Evolutionary conservation across 2,329 filamentous ascomycete genomes (phyloP), one percentile per base, ranked within the genome.

Genomic region (Diplocarpon rosae): DNA sequence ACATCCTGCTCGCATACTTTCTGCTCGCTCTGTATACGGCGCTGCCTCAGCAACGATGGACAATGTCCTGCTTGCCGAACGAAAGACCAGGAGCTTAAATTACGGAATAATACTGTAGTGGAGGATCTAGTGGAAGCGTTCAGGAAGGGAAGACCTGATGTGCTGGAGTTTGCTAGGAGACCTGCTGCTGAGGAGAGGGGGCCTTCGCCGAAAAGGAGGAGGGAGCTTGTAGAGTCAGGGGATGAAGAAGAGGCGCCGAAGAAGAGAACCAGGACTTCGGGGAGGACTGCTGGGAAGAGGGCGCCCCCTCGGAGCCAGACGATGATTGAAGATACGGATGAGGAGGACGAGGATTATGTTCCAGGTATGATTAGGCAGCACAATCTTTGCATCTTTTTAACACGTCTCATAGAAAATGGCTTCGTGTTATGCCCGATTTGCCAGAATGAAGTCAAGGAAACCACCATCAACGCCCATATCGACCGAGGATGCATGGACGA

Each of bases 1-100:
- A 98, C 92, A 1, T 85, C 85, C 1, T 98, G 92, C 67, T 84
- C 79, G 43, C 92, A 98, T 62, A 96, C 92, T 0, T 98, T 98
- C 61, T 98, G 92, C 70, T 95, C 90, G 6, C 69, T 94, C 43
- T 98, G 92, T 63, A 96, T 98, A 62, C 83, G 92, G 27, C 75
- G 89, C 51, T 87, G 85, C 49, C 72, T 98, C 1, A 81, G 82
- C 2, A 74, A 76, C 28, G 88, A 95, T 53, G 85, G 87, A 8
- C 88, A 84, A 64, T 98, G 92, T 57, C 92, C 92, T 0, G 71
- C 86, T 1, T 98, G 92, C 65, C 80, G 87, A 41, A 69, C 76
- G 5, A 65, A 70, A 1, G 86, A 94, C 54, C 88, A 95, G 62
- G 87, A 90, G 61, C 74, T 86, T 49, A 92, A 86, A 62, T 62